phyloP scores from a whole-genome alignment of 441 rosid species.

The Populus hybrid region DNA sequence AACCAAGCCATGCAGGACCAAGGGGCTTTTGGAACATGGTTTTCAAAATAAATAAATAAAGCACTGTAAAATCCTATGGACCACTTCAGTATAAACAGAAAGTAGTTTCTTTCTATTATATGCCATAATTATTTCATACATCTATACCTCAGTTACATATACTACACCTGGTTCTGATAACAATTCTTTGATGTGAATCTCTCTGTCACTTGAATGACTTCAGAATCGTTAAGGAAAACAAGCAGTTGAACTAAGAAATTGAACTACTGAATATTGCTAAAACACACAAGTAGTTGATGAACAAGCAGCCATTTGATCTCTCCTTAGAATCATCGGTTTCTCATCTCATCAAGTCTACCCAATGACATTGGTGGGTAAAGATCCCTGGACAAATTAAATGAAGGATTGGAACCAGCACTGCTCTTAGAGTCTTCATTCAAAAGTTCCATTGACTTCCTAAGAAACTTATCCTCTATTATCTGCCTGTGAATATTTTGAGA shows the following conservation, averaged over 20 bases:
- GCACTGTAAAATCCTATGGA: not conserved
- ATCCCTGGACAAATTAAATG: slow-evolving; percentile 31
- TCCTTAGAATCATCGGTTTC: slow-evolving; percentile 17
- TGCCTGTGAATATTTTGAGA: slow-evolving; percentile 21
- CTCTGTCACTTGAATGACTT: slow-evolving; percentile 21
- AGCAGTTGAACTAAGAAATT: slow-evolving; percentile 49
- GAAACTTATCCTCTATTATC: slow-evolving; percentile 34
- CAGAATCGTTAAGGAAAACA: slow-evolving; percentile 41
- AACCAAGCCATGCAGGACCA: too few species aligned
- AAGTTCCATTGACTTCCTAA: slow-evolving; percentile 38
- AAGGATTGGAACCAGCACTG: slow-evolving; percentile 40
- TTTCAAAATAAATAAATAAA: too few species aligned
- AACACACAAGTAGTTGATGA: not conserved
- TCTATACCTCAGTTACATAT: slow-evolving; percentile 17
- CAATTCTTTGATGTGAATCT: slow-evolving; percentile 13
- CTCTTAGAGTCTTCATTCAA: slow-evolving; percentile 36
- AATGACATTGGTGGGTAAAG: slow-evolving; percentile 42
- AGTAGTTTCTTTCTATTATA: not conserved
- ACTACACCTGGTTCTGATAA: slow-evolving; percentile 15
- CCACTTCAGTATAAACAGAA: not conserved
- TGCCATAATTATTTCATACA: slow-evolving; percentile 7
- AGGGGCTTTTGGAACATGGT: too few species aligned
- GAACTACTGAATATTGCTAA: not conserved
- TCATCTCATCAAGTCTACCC: slow-evolving; percentile 32
- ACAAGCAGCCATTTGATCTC: not conserved